Base-by-base conservation (phyloP, 768 basidiomycete genomes). In the Suillus subaureus region DNA sequence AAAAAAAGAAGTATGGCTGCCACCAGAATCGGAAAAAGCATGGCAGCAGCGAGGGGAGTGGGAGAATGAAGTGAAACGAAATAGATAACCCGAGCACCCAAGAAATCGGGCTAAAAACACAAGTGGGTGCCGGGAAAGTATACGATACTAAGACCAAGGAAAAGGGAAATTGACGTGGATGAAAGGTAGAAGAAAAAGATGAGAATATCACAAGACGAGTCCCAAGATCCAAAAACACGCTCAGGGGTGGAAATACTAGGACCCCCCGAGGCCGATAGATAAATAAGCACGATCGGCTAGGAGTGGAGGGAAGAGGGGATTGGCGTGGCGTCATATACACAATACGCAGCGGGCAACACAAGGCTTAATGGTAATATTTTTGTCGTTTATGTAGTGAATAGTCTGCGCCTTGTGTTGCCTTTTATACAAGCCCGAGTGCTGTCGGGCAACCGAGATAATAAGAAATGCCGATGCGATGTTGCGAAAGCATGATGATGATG, bases 161-260 rank as follows among this genome's bases (percentile, higher is more conserved):
- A 23, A 62, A 43, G 55, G 62, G 60, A 67, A 40, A 56, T 26
- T 26, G 37, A 31, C 8, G 35, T 47, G 61, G 52, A 67, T 65
- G 69, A 39, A 68, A 58, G 35, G 52, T 49, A 47, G 42, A 61
- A 39, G 15, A 28, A 61, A 65, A 64, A 63, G 49, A n/a, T n/a
- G n/a, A 52, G 60, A 70, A 76, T 72, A 73, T 69, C 67, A 69
- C 69, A 62, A 65, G 35, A 45, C 67, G 37, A 68, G 75, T 78
- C 76, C 76, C 78, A 76, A 72, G 74, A 83, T 78, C 76, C 82
- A 80, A 81, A 75, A 81, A 78, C 76, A 81, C 77, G 77, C 67
- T 64, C 66, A 63, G 65, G 66, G 18, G 67, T 62, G 70, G 64
- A 75, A 72, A 79, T 75, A 72, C 64, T 71, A 72, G 70, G 61